Evolutionary conservation across 805 yeast species (phyloP).

Genomic region (Metschnikowia bowlesiae): DNA sequence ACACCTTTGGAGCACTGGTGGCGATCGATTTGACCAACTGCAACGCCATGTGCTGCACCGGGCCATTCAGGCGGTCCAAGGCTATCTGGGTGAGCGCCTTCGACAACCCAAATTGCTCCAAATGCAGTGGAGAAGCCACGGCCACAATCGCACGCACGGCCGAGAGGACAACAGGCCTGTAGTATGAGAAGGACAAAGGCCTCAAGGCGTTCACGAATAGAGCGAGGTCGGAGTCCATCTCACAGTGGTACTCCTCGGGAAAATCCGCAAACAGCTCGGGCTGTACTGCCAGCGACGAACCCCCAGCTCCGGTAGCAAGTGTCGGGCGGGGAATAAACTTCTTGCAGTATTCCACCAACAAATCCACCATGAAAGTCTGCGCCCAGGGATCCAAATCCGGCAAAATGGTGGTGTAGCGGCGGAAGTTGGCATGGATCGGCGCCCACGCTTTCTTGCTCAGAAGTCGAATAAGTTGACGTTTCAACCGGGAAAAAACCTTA

Average conservation of each 20-base stretch:
- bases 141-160: slow-evolving; percentile 52
- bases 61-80: slow-evolving; percentile 22
- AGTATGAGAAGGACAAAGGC: slow-evolving; percentile 46
- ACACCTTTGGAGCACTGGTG: slow-evolving; percentile 15
- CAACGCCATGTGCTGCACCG: slow-evolving; percentile 33
- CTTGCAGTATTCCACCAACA: slow-evolving; percentile 65
- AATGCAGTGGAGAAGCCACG: slow-evolving; percentile 53
- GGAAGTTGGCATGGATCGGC: slow-evolving; percentile 66
- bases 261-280: slow-evolving; percentile 36
- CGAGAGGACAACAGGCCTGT: slow-evolving; percentile 59
- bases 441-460: slow-evolving; percentile 44
- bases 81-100: slow-evolving; percentile 45
- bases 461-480: slow-evolving; percentile 14
- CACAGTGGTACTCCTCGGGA: slow-evolving; percentile 29
- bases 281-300: slow-evolving; percentile 16
- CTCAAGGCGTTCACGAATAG: slow-evolving; percentile 48
- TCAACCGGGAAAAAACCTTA: slow-evolving; percentile 46
- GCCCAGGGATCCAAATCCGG: slow-evolving; percentile 68
- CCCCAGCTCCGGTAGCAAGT: slow-evolving; percentile 22
- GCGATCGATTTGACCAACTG: slow-evolving; percentile 36
- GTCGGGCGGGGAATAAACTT: slow-evolving; percentile 54
- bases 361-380: slow-evolving; percentile 53
- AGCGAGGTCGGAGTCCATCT: slow-evolving; percentile 52
- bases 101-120: slow-evolving; percentile 48
- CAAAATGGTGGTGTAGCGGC: slow-evolving; percentile 49